Percentiles rank a stretch among this genome's conserved stretches.
Conservation (phyloP, 2,329 filamentous ascomycete species). For the Aspergillus fructus region DNA sequence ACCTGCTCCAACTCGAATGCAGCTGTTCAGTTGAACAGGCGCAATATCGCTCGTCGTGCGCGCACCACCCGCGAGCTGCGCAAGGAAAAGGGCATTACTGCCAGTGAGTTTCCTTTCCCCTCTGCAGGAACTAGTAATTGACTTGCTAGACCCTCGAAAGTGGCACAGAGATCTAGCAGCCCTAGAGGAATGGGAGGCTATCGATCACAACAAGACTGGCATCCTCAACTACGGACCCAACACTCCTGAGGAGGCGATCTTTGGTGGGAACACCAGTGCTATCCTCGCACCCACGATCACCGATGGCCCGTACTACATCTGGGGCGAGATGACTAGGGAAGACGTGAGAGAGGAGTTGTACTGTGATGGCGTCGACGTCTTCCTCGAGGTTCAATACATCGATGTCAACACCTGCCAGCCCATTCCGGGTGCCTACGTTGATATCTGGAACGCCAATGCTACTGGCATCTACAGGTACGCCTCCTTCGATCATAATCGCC, state of each 20-base stretch:
- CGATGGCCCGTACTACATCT: conserved; percentile 48
- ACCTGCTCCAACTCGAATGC: conserved; percentile 23
- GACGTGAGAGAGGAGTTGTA: conserved; percentile 41
- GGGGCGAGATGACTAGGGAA: conserved; percentile 43
- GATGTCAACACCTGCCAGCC: conserved; percentile 48
- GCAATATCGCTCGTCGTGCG: conserved; percentile 29
- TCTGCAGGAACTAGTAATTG: background rate
- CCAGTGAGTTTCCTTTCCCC: conserved; percentile 16
- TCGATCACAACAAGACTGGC: conserved; percentile 41
- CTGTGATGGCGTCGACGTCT: conserved; percentile 42
- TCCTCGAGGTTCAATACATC: conserved; percentile 48
- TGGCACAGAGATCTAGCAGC: conserved; percentile 38
- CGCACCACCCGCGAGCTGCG: conserved; percentile 27
- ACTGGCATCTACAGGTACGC: conserved; percentile 46
- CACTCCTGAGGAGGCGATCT: conserved; percentile 33
- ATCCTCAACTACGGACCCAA: conserved; percentile 25
- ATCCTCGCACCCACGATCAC: conserved; percentile 45
- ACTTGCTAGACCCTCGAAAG: conserved; percentile 22
- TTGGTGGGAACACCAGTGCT: conserved; percentile 46
- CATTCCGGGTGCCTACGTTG: conserved; percentile 39
- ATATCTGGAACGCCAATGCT: conserved; percentile 51
- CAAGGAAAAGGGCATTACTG: conserved; percentile 26
- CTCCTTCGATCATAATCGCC: background rate
- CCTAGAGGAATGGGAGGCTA: conserved; percentile 38
- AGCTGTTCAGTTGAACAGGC: conserved; percentile 26